Percentiles rank a stretch among this genome's conserved stretches.
phyloP scores from a whole-genome alignment of 805 yeast genomes.

The Cyberlindnera suaveolens region DNA sequence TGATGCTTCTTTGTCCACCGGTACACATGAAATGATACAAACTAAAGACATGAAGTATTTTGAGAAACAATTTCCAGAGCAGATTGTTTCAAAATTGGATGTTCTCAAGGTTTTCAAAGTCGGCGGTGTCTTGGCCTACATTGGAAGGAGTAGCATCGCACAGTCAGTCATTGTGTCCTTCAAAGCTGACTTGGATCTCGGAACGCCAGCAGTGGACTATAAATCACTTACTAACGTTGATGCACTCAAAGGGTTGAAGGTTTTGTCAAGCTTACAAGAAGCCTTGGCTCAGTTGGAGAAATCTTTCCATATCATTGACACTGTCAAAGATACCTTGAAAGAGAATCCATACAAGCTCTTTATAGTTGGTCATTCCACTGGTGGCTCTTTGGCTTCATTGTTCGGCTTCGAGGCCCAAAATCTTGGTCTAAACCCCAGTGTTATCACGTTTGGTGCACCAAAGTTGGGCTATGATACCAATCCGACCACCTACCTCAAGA shows the following conservation, averaged over 20 bases:
- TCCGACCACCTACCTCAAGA: neutral
- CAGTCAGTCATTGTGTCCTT: neutral
- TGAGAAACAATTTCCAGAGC: neutral
- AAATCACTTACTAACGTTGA: neutral
- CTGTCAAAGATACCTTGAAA: neutral
- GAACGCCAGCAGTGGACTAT: neutral
- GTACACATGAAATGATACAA: neutral
- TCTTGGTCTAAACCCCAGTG: neutral
- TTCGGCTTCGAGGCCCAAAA: neutral
- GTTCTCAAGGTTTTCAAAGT: neutral
- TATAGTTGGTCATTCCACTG: neutral
- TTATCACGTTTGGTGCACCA: conserved; percentile 1
- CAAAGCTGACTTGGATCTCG: neutral
- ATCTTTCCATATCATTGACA: neutral
- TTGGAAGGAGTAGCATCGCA: neutral
- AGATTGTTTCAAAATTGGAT: neutral
- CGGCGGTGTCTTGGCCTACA: neutral
- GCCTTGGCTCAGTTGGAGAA: neutral
- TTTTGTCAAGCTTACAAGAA: neutral
- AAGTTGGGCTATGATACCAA: neutral
- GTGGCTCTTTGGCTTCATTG: neutral
- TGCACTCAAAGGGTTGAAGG: neutral
- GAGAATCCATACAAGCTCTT: neutral
- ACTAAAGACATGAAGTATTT: neutral
- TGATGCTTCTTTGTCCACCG: too few relatives aligned